Conservation (phyloP, 2,329 filamentous ascomycete genomes). For the Pseudogymnoascus sp. region DNA sequence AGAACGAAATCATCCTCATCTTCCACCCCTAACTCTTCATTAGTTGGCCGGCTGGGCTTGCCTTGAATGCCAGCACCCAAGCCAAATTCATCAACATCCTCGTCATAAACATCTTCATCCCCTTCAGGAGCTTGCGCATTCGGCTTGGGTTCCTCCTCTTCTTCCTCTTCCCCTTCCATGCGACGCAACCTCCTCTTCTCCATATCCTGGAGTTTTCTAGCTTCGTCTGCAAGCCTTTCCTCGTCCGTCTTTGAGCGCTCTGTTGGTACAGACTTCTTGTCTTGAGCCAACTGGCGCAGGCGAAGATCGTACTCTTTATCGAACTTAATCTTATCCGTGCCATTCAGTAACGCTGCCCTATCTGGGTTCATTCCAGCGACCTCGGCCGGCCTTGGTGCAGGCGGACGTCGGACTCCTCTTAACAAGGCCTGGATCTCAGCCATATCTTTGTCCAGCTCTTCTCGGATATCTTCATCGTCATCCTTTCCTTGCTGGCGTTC, state of each 20-base stretch:
- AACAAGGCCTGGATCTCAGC: conserved; percentile 69
- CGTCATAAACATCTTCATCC: conserved; percentile 34
- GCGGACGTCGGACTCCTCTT: conserved; percentile 47
- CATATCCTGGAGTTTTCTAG: conserved; percentile 67
- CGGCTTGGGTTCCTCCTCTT: conserved; percentile 41
- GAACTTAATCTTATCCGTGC: conserved; percentile 57
- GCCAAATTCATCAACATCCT: conserved; percentile 45
- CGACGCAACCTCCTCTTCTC: conserved; percentile 76
- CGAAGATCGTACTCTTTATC: conserved; percentile 85
- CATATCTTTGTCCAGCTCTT: conserved; percentile 78
- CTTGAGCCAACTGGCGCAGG: conserved; percentile 74
- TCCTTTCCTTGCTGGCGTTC: conserved; percentile 90
- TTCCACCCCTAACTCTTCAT: conserved; percentile 65
- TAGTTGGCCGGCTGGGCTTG: conserved; percentile 28
- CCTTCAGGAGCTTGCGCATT: conserved; percentile 31
- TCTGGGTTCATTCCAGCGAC: conserved; percentile 55
- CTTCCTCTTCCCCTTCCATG: conserved; percentile 78
- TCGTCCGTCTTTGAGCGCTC: conserved; percentile 89
- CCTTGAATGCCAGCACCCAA: conserved; percentile 54
- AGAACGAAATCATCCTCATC: conserved; percentile 93
- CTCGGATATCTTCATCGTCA: conserved; percentile 81
- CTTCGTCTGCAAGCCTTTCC: conserved; percentile 73
- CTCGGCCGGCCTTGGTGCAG: conserved; percentile 28
- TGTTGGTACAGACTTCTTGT: conserved; percentile 77
- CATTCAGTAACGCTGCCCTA: conserved; percentile 53